Evolutionary conservation across 164 flowering plant species (phyloP).

Genomic region (Magnolia kwangsiensis): DNA sequence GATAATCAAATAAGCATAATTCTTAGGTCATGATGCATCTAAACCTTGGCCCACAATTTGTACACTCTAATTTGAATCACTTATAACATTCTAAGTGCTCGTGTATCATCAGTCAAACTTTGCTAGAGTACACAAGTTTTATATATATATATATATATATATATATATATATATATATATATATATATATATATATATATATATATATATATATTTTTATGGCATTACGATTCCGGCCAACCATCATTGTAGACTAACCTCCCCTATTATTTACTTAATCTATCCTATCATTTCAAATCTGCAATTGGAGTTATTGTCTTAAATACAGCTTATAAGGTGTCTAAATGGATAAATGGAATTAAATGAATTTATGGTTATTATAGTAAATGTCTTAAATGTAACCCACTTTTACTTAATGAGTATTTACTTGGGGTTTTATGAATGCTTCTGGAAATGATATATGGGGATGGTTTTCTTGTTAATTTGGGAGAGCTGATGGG

Average conservation of each 20-base stretch:
- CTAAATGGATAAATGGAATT: constrained; percentile 1
- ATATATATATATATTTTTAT: too few relatives aligned
- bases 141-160: too few relatives aligned
- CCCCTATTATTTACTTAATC: background rate
- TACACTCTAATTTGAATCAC: background rate
- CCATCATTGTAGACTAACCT: background rate
- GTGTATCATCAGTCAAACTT: too few relatives aligned
- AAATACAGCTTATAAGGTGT: background rate
- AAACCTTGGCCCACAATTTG: too few relatives aligned
- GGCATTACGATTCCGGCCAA: background rate
- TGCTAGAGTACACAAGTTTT: background rate
- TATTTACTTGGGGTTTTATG: constrained; percentile 4
- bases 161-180: too few relatives aligned
- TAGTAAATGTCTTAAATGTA: constrained; percentile 6
- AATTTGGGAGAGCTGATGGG: background rate
- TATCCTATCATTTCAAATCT: constrained; percentile 1
- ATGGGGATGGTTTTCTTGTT: background rate
- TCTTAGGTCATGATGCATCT: too few relatives aligned
- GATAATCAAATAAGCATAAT: too few relatives aligned
- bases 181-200: too few relatives aligned
- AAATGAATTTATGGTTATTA: background rate
- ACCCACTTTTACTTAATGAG: constrained; percentile 2
- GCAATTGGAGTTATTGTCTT: constrained; percentile 5
- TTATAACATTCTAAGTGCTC: too few relatives aligned
- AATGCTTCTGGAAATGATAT: background rate